Evolutionary conservation across 2,329 filamentous ascomycete species (phyloP), one percentile per base, ranked within the genome.

Genomic region (Penicillium fuscoglaucum): DNA sequence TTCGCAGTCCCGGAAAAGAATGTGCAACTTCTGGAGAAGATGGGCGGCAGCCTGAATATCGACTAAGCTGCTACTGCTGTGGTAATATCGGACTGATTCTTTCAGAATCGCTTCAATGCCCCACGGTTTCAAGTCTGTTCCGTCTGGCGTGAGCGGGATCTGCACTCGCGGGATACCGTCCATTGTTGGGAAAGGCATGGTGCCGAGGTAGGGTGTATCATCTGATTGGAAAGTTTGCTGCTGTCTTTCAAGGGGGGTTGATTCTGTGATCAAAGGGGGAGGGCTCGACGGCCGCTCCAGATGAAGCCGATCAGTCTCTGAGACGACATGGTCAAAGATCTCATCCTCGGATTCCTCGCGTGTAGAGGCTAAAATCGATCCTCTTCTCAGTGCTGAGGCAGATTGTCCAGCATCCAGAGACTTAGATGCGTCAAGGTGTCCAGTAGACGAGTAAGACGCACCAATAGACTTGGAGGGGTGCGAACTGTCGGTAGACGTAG

Each of bases 401-500:
- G 56, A 62, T 58, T 71, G 69, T 9, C 60, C 65, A 45, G 48
- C 40, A 47, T 67, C 67, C n/a, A 62, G 57, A 26, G 55, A 46
- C 33, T 54, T 60, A 21, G 54, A 52, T 9, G 66, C 64, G 44
- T 72, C 67, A 15, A 69, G 55, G 46, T 65, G 70, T 9, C 66
- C 66, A 37, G 65, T 68, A 33, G 75, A 74, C 13, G 72, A 74
- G 41, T 82, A 80, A 0, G 84, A 85, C 29, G 78, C 80, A 21
- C 79, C 80, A 35, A 82, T 74, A 4, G 83, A 86, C 54, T 79
- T 78, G 6, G 77, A 78, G 52, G 74, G 78, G 52, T 82, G 78
- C 6, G 84, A 87, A 59, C 79, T 79, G 60, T 83, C 83, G 1
- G 83, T 82, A 10, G 84, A 85, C n/a, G 83, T 82, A 40, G 84